phyloP scores from a whole-genome alignment of 1,139 yeast genomes.

The Kluyveromyces marxianus region DNA sequence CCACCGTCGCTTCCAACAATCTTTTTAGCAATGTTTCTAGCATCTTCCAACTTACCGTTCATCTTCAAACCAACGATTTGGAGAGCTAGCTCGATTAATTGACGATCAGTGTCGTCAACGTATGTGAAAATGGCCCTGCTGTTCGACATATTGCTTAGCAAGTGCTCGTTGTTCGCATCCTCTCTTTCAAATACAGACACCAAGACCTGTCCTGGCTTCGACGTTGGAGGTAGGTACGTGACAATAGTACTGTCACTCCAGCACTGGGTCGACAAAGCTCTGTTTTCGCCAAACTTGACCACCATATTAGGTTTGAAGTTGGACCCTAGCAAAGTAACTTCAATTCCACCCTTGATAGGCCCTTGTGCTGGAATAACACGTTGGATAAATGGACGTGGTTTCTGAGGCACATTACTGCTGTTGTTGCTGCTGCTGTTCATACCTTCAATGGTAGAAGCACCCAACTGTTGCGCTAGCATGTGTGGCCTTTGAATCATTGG shows the following conservation, averaged over 20 bases:
- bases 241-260: slow-evolving; percentile 95
- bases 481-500: slow-evolving; percentile 3
- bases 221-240: slow-evolving; percentile 86
- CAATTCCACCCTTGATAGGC: slow-evolving; percentile 91
- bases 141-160: slow-evolving; percentile 9
- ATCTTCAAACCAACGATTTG: slow-evolving; percentile 89
- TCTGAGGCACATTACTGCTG: neutral
- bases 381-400: slow-evolving; percentile 41
- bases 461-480: slow-evolving; percentile 3
- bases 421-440: too few species aligned
- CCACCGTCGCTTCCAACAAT: slow-evolving; percentile 49
- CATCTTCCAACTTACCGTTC: slow-evolving; percentile 90
- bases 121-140: slow-evolving; percentile 57
- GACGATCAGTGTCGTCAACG: slow-evolving; percentile 85
- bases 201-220: slow-evolving; percentile 82
- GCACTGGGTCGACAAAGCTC: slow-evolving; percentile 83
- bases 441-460: neutral
- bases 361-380: slow-evolving; percentile 93
- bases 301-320: slow-evolving; percentile 76
- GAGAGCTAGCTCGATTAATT: slow-evolving; percentile 78
- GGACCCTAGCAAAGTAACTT: slow-evolving; percentile 79
- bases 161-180: slow-evolving; percentile 7
- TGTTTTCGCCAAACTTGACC: slow-evolving; percentile 80
- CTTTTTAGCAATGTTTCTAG: slow-evolving; percentile 76
- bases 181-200: slow-evolving; percentile 59